A percentile compares a stretch with the other conserved stretches of the same genome.
Conservation (phyloP, 2,329 filamentous ascomycete species). For the Stachybotrys elegans region DNA sequence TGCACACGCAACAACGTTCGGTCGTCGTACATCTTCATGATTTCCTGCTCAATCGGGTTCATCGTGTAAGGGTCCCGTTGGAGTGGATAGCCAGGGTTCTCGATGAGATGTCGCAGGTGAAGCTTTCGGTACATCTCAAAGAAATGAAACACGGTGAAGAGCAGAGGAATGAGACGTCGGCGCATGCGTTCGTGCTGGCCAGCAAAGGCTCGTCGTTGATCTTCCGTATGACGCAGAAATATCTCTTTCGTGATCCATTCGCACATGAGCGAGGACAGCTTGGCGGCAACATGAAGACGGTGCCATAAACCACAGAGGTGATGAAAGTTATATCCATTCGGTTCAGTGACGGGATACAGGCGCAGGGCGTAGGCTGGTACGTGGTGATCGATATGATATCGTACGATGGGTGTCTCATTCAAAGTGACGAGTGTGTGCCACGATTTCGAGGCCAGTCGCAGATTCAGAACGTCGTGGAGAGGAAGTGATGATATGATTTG, state of each 20-base stretch:
- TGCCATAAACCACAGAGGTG: conserved; percentile 63
- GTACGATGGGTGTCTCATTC: conserved; percentile 57
- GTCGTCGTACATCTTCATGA: conserved; percentile 62
- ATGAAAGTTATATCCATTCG: conserved; percentile 48
- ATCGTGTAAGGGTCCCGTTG: conserved; percentile 49
- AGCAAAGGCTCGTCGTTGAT: conserved; percentile 51
- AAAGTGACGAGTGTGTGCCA: conserved; percentile 56
- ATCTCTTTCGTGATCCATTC: conserved; percentile 63
- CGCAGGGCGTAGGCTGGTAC: conserved; percentile 56
- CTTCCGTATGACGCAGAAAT: conserved; percentile 53
- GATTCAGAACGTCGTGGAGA: conserved; percentile 54
- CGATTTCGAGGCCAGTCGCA: conserved; percentile 52
- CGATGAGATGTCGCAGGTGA: conserved; percentile 51
- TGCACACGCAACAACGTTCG: conserved; percentile 58
- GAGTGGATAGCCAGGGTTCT: conserved; percentile 47
- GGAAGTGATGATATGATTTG: conserved; percentile 57
- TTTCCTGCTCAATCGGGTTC: conserved; percentile 57
- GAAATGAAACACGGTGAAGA: conserved; percentile 64
- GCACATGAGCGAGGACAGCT: conserved; percentile 56
- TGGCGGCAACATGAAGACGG: conserved; percentile 58
- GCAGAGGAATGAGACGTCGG: conserved; percentile 55
- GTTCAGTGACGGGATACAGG: conserved; percentile 50
- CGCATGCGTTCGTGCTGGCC: conserved; percentile 60
- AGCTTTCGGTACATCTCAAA: conserved; percentile 60
- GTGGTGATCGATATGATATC: conserved; percentile 54